Evolutionary conservation across 805 yeast genomes (phyloP), one percentile per base, ranked within the genome.

Genomic region (Phaffomyces opuntiae): DNA sequence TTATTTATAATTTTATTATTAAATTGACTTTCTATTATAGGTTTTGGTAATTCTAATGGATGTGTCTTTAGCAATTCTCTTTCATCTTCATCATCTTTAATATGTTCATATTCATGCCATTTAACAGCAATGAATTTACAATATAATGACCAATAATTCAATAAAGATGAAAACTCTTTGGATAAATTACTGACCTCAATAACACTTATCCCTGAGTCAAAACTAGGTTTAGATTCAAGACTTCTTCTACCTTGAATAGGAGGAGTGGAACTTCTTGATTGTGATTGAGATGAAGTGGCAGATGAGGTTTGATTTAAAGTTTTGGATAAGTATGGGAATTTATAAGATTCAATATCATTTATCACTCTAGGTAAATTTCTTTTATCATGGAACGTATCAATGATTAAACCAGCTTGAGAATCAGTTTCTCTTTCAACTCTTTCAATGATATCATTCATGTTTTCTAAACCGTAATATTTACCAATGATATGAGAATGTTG

Each of bases 371-470:
- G 80, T 5, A 89, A 57, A 26, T 81, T 70, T 51, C 87, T 74
- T 27, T 78, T 74, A 54, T 90, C 97, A 67, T 81, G 77, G 57
- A 87, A 87, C 0, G 93, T 86, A 62, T 91, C 98, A 45, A 86
- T 72, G 5, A 93, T 85, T 38, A 93, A 69, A 1, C 95, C 95
- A 25, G 91, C 83, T 59, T 93, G 99, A n/a, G 90, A 72, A 59
- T 93, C 99, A 29, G 93, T 82, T 59, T 93, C 99, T 42, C 77
- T 70, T 64, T 91, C 96, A 31, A 93, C 82, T 42, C 77, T 77
- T 17, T 75, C 78, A 53, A 90, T 73, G 9, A 91, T 89, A 32
- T 73, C 73, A 3, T 74, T 66, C 71, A 90, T 80, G 14, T 81
- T 80, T 9, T 66, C 51, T 5, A 53, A 49, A 17, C 91, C 95